These are phyloP conservation scores for Suillus subluteus DNA, from an alignment of 768 basidiomycete genomes.

Conservation along the genomic window DNA sequence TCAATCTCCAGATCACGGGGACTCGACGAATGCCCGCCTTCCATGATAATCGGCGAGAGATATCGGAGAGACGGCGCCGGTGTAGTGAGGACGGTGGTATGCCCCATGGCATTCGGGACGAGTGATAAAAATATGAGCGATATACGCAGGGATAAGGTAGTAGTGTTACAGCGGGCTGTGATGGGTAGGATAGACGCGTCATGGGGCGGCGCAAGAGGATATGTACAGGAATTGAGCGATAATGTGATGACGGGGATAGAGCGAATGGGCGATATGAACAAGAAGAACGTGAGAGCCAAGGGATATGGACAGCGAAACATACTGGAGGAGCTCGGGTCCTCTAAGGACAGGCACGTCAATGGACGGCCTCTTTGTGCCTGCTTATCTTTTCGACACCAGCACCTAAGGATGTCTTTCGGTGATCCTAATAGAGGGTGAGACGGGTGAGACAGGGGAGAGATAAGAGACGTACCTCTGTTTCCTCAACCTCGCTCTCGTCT, in stretches of 20 bases:
- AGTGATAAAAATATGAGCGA: not conserved
- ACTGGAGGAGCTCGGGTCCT: not conserved
- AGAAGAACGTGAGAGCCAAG: not conserved
- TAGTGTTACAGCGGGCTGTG: not conserved
- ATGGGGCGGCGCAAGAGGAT: too few relatives aligned
- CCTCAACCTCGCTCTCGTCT: conserved; percentile 12
- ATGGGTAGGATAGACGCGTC: not conserved
- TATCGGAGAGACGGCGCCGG: not conserved
- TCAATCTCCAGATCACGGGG: not conserved
- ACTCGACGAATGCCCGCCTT: not conserved
- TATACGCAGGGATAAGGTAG: not conserved
- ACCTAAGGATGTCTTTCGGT: conserved; percentile 36
- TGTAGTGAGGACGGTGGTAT: not conserved
- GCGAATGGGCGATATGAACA: not conserved
- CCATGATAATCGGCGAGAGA: not conserved
- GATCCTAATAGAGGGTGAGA: conserved; percentile 22
- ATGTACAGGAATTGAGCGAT: not conserved
- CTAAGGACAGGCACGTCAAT: not conserved
- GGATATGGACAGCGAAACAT: not conserved
- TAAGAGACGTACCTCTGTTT: conserved; percentile 20
- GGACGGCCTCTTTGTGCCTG: conserved; percentile 28
- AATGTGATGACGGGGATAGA: not conserved
- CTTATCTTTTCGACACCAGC: conserved; percentile 42
- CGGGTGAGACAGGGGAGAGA: not conserved
- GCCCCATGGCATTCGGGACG: not conserved